phyloP scores from a whole-genome alignment of 169 alveolate genomes.

The Plasmodium berghei region DNA sequence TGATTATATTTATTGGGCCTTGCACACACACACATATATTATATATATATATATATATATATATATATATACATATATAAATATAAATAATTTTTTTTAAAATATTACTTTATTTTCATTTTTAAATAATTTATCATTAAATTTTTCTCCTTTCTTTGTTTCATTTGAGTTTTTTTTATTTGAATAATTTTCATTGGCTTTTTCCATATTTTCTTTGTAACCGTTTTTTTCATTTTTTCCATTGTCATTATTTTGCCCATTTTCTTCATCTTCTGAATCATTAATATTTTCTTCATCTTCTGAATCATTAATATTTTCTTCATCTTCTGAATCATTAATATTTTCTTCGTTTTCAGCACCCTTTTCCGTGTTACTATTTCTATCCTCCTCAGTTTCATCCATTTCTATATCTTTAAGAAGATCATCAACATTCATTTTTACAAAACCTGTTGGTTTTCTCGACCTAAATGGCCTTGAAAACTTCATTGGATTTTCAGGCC shows the following conservation, averaged over 20 bases:
- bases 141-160: neutral
- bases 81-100: too few relatives aligned
- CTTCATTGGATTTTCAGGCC: slow-evolving; percentile 1
- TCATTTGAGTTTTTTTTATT: slow-evolving; percentile 16
- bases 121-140: slow-evolving; percentile 1
- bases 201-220: slow-evolving; percentile 6
- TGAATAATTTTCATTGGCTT: slow-evolving; percentile 5
- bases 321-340: neutral
- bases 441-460: slow-evolving; percentile 54
- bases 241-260: neutral
- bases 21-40: too few relatives aligned
- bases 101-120: neutral
- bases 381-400: slow-evolving; percentile 4
- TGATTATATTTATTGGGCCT: too few relatives aligned
- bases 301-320: neutral
- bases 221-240: neutral
- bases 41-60: too few relatives aligned
- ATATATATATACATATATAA: too few relatives aligned
- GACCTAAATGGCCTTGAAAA: slow-evolving; percentile 16
- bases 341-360: neutral
- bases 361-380: neutral
- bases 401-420: slow-evolving; percentile 26
- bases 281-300: neutral
- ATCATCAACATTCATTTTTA: slow-evolving; percentile 48
- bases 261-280: neutral